These are phyloP conservation scores for Cryptococcus jaspeensis DNA, from an alignment of 1,284 basidiomycete genomes.

Conservation along the genomic window DNA sequence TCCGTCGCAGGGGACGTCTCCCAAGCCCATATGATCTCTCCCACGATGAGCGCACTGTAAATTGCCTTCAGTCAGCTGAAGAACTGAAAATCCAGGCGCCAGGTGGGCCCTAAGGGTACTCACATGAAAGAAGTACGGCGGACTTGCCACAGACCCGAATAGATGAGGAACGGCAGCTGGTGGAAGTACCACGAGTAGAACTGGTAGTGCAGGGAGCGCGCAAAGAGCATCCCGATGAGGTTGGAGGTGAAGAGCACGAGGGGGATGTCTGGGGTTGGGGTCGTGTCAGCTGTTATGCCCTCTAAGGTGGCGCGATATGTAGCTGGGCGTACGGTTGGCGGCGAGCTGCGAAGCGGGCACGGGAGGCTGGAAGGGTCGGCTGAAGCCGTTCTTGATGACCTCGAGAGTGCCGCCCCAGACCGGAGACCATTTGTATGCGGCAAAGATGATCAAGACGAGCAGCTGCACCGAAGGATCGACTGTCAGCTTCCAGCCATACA, in stretches of 20 bases:
- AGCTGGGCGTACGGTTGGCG: constrained; percentile 26
- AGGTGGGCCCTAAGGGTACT: no score
- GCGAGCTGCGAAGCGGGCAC: constrained; percentile 12
- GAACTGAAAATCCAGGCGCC: no score
- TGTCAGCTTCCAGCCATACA: background rate
- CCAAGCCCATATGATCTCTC: no score
- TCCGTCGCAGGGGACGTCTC: no score
- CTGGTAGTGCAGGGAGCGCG: constrained; percentile 96
- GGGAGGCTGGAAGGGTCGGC: constrained; percentile 12
- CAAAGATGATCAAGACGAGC: constrained; percentile 61
- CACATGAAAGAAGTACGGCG: no score
- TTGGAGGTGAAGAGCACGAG: constrained; percentile 87
- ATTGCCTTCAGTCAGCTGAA: no score
- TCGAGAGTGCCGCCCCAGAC: constrained; percentile 60
- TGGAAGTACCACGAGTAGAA: constrained; percentile 98
- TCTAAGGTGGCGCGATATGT: background rate
- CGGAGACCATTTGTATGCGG: constrained; percentile 68
- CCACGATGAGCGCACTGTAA: background rate
- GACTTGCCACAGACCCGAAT: constrained; percentile 15
- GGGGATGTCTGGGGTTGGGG: constrained; percentile 63
- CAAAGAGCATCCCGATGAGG: constrained; percentile 84
- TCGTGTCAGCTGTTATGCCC: background rate
- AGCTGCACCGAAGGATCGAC: constrained; percentile 4
- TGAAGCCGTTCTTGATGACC: constrained; percentile 60
- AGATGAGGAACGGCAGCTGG: constrained; percentile 78